A percentile compares a stretch with the other conserved stretches of the same genome.
Evolutionary conservation across 148 eudicot species (phyloP).

Genomic region (Silene uniflora): DNA sequence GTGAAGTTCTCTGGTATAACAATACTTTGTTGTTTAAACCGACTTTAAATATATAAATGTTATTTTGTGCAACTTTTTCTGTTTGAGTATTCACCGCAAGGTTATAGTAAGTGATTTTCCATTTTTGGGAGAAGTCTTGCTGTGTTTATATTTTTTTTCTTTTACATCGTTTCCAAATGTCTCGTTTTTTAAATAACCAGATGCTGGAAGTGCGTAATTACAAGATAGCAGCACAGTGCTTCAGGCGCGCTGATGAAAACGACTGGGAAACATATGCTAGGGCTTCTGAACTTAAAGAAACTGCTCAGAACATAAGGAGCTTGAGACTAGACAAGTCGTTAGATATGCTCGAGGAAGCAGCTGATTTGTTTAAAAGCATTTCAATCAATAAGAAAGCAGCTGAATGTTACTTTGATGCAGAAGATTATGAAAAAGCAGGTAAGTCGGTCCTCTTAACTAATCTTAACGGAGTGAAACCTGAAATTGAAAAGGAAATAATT

Average conservation of each 20-base stretch:
- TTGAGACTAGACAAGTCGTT: conserved; percentile 29
- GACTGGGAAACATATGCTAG: conserved; percentile 45
- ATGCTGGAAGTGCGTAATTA: conserved; percentile 54
- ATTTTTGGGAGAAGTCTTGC: no score
- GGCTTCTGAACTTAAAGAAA: conserved; percentile 43
- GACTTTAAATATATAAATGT: no score
- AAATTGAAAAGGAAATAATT: not conserved
- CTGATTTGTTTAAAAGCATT: conserved; percentile 52
- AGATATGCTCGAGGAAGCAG: conserved; percentile 46
- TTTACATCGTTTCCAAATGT: no score
- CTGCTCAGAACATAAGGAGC: conserved; percentile 36
- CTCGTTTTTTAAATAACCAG: conserved; percentile 21
- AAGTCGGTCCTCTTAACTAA: not conserved
- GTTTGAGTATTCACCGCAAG: no score
- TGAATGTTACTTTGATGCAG: conserved; percentile 32
- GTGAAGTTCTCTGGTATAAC: no score
- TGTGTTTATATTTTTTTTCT: no score
- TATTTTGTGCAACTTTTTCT: no score
- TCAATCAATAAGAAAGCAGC: conserved; percentile 52
- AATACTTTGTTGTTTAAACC: no score
- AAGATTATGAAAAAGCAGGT: conserved; percentile 45
- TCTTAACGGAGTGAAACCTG: not conserved
- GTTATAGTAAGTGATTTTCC: no score
- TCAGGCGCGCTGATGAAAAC: conserved; percentile 50
- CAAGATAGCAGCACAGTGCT: conserved; percentile 62